Base-by-base conservation (phyloP, 176 grass and related monocot genomes). In the Bromus sterilis region DNA sequence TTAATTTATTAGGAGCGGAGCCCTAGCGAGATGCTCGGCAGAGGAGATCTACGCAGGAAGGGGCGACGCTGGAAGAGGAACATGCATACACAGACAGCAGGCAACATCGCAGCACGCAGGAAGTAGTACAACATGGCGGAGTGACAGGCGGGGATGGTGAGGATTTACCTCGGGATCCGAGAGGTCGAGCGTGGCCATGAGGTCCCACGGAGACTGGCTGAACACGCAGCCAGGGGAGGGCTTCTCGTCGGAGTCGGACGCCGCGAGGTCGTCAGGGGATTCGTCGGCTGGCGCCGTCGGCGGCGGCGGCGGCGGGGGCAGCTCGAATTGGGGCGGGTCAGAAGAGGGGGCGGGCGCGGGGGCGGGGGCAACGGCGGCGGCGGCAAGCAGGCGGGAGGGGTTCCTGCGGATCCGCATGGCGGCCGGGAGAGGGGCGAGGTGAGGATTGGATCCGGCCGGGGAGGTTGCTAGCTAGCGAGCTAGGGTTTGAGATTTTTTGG, bases 361-460 rank as follows among this genome's bases (percentile, higher is more conserved):
- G 20, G 8, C 7, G 0, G 14, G 78, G 16, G 9, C 3, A n/a
- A n/a, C 0, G 35, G 10, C 33, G 20, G 32, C 1, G 23, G 73
- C 65, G 78, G 51, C 68, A 12, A 90, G 81, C 9, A 85, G 66
- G 66, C 79, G 76, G 18, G 82, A 70, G 65, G 87, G 74, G 61
- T 23, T 82, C 85, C 25, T 85, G 28, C 68, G 73, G 67, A 90
- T 90, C 85, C 82, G 78, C 91, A 87, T 90, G 80, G 37, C 7
- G 39, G 37, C 49, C 2, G 41, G n/a, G 51, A n/a, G 44, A 60
- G 31, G 8, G 4, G 16, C 18, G 29, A n/a, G n/a, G n/a, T n/a
- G n/a, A n/a, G n/a, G n/a, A n/a, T n/a, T n/a, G n/a, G n/a, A n/a
- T n/a, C n/a, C n/a, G n/a, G n/a, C n/a, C n/a, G n/a, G n/a, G n/a